Evolutionary conservation across 2,329 filamentous ascomycete species (phyloP).

Genomic region (Esteya vermicola): DNA sequence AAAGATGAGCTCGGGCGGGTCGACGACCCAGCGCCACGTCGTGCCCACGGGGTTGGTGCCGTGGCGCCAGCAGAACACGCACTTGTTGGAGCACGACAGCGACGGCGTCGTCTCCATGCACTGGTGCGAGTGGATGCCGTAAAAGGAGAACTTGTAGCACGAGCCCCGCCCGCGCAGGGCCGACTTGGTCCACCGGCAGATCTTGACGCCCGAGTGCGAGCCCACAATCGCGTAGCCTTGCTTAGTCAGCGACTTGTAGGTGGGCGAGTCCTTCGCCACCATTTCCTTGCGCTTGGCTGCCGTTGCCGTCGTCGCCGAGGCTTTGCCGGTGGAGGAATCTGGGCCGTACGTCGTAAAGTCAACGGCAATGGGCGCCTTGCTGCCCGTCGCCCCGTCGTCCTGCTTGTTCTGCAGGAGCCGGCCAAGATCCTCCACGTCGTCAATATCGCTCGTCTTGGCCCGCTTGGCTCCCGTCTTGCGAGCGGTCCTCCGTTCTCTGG

Average conservation of each 20-base stretch:
- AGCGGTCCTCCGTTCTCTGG: too few relatives aligned
- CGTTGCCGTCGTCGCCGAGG: slow-evolving; percentile 16
- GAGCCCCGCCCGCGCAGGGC: slow-evolving; percentile 84
- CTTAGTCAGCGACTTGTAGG: slow-evolving; percentile 78
- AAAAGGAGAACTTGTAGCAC: slow-evolving; percentile 97
- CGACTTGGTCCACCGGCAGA: slow-evolving; percentile 97
- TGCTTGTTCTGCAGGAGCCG: slow-evolving; percentile 38
- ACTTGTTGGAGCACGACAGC: slow-evolving; percentile 93
- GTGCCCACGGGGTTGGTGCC: slow-evolving; percentile 95
- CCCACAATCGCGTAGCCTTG: slow-evolving; percentile 94
- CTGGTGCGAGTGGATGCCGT: slow-evolving; percentile 88
- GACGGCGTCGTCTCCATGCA: slow-evolving; percentile 98
- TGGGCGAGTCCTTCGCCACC: slow-evolving; percentile 84
- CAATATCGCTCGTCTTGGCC: slow-evolving; percentile 37
- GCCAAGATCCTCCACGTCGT: slow-evolving; percentile 77
- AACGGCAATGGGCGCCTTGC: slow-evolving; percentile 55
- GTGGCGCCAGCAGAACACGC: slow-evolving; percentile 97
- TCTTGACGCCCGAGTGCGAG: slow-evolving; percentile 91
- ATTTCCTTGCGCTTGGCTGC: too few relatives aligned
- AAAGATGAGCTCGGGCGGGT: slow-evolving; percentile 81
- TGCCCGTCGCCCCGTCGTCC: background rate
- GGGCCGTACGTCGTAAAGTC: slow-evolving; percentile 79
- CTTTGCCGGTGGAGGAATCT: too few relatives aligned
- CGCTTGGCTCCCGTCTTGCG: slow-evolving; percentile 19
- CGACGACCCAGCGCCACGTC: slow-evolving; percentile 92